Evolutionary conservation across 78 protist genomes (phyloP), one percentile per base, ranked within the genome.

Genomic region (Bigelowiella natans): DNA sequence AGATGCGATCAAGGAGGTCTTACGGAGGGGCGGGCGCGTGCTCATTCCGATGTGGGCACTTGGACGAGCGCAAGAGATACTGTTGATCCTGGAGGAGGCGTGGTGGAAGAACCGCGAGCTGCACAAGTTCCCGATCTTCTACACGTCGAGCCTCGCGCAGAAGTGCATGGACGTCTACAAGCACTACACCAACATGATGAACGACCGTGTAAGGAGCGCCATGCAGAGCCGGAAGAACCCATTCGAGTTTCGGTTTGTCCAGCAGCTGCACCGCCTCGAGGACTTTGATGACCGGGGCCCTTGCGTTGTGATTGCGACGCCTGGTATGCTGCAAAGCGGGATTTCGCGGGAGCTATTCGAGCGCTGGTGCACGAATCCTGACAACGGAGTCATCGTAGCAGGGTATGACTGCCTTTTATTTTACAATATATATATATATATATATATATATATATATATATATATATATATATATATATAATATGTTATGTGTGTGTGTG

Each of bases 281-380:
- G 88, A 1, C 64, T 36, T 90, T 31, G 73, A 30, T 28, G 31
- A 83, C 1, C 2, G 29, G 1, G 83, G 37, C 1, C 91, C 91
- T 31, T 83, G 64, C 28, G 89, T 90, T 36, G 91, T 90, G 26
- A 28, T 90, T 83, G 89, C 86, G 3, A 36, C 86, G 30, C 91
- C 91, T 31, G 91, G 91, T 64, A 90, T 90, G 91, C 29, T 91
- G 82, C 92, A 91, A 2, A 31, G 31, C 1, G 92, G 92, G n/a
- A 31, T 31, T 31, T 91, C 92, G 28, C 92, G 90, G 1, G 40
- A 88, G 91, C 73, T 91, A 28, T 91, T 91, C 73, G 90, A 85
- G 1, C 30, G 29, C 1, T 91, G 92, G 92, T 85, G 90, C 26
- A 29, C 39, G 29, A 86, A 34, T 2, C 88, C 7, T 2, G 11